Percentiles rank a stretch among this genome's conserved stretches.
Conservation (phyloP, 2,329 filamentous ascomycete species). For the Fusarium floridanum region DNA sequence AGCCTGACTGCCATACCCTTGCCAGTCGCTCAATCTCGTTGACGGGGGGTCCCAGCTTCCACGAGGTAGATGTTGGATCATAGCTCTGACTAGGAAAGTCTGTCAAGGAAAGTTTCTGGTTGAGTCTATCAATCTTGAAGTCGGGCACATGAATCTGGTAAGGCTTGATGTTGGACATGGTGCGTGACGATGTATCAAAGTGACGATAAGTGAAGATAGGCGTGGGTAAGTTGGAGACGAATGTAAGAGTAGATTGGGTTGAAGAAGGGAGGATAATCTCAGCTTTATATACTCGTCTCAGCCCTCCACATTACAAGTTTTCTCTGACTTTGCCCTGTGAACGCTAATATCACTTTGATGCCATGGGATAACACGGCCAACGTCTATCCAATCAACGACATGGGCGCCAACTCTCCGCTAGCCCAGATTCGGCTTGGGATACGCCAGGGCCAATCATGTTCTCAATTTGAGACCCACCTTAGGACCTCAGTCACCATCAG, state of each 20-base stretch:
- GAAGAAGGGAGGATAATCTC: rapidly evolving
- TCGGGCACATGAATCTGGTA: conserved; percentile 48
- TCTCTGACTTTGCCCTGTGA: not conserved
- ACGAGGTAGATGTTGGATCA: conserved; percentile 24
- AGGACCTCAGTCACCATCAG: not conserved
- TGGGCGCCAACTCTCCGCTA: not conserved
- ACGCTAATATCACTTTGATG: not conserved
- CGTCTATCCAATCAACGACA: not conserved
- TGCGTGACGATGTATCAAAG: not conserved
- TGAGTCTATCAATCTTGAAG: conserved; percentile 36
- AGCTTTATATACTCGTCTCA: not conserved
- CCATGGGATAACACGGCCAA: not conserved
- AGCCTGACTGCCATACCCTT: conserved; percentile 55
- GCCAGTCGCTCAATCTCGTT: conserved; percentile 46
- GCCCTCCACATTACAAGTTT: not conserved
- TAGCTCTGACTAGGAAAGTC: conserved; percentile 23
- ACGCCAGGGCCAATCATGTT: not conserved
- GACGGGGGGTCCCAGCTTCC: conserved; percentile 41
- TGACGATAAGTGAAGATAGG: not conserved
- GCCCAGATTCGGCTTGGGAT: not conserved
- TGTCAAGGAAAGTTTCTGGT: conserved; percentile 41
- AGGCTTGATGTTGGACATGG: conserved; percentile 38
- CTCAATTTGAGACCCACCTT: not conserved
- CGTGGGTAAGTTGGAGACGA: not conserved
- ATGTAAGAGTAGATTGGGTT: not conserved